These are phyloP conservation scores for Leccinum aurantiacum DNA, from an alignment of 768 basidiomycete species.

Conservation along the genomic window DNA sequence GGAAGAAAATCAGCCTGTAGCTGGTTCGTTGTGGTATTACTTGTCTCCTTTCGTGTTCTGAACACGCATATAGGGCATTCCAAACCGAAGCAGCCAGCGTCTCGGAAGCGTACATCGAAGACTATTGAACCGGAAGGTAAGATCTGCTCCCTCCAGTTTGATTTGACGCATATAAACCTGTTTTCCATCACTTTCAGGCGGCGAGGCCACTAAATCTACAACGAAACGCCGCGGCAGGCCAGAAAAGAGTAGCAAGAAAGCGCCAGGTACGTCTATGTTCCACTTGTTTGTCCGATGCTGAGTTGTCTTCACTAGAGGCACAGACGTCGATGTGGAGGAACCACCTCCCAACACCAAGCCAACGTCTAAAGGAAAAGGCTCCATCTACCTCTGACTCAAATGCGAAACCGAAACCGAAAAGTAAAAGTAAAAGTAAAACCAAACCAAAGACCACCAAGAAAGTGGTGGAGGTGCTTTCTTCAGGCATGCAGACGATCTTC, in stretches of 20 bases:
- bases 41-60: neutral
- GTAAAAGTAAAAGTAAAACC: slow-evolving; percentile 1
- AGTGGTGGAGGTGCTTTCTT: too few species aligned
- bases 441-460: slow-evolving; percentile 1
- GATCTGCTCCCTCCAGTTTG: neutral
- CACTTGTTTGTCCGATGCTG: neutral
- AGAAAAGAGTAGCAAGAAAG: slow-evolving; percentile 15
- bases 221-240: slow-evolving; percentile 19
- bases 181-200: neutral
- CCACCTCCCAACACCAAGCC: slow-evolving; percentile 1
- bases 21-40: slow-evolving; percentile 14
- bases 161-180: neutral
- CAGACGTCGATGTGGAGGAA: slow-evolving; percentile 4
- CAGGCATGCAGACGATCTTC: slow-evolving; percentile 9
- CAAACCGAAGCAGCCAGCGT: too few species aligned
- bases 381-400: too few species aligned
- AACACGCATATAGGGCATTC: slow-evolving; percentile 10
- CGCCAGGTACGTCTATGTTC: slow-evolving; percentile 3
- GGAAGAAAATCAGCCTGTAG: neutral
- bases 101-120: too few species aligned
- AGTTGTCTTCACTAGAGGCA: neutral
- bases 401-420: neutral
- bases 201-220: slow-evolving; percentile 1
- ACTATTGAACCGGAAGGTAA: neutral
- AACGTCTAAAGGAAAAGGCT: slow-evolving; percentile 9